phyloP scores from a whole-genome alignment of 2,329 filamentous ascomycete genomes.

The Aspergillus japonicus region DNA sequence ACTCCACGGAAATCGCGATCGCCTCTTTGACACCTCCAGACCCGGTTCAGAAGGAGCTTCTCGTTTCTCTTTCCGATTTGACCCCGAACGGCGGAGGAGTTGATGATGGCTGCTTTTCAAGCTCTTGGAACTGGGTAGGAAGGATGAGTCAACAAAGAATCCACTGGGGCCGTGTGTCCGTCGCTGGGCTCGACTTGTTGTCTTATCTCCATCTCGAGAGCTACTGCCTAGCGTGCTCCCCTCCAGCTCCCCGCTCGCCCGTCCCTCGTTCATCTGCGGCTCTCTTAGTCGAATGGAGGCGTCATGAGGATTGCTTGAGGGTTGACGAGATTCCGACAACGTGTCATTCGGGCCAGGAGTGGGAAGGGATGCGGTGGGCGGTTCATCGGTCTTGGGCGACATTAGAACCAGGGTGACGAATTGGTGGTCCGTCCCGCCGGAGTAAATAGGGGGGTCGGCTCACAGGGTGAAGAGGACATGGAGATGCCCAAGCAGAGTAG shows the following conservation, averaged over 20 bases:
- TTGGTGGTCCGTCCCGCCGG: constrained; percentile 22
- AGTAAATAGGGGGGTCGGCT: constrained; percentile 22
- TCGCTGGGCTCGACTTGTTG: constrained; percentile 24
- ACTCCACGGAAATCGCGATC: constrained; percentile 35
- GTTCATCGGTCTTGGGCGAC: constrained; percentile 23
- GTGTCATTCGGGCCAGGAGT: constrained; percentile 18
- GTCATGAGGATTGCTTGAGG: constrained; percentile 18
- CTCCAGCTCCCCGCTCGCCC: constrained; percentile 35
- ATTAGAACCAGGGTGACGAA: constrained; percentile 21
- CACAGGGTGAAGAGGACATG: constrained; percentile 22
- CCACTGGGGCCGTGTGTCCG: constrained; percentile 38
- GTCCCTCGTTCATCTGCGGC: constrained; percentile 29
- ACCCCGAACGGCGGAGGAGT: constrained; percentile 24
- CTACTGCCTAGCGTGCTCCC: constrained; percentile 38
- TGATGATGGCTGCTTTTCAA: constrained; percentile 26
- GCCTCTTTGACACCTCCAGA: constrained; percentile 34
- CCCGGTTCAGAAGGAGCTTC: constrained; percentile 36
- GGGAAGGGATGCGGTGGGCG: constrained; percentile 13
- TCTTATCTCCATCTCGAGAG: constrained; percentile 35
- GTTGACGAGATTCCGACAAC: neutral
- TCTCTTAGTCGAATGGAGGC: constrained; percentile 17
- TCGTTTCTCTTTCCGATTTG: constrained; percentile 42
- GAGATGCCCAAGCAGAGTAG: constrained; percentile 5
- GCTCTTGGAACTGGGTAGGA: constrained; percentile 29
- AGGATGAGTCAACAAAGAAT: constrained; percentile 48